Evolutionary conservation across 2,329 filamentous ascomycete genomes (phyloP).

Genomic region (Stemphylium vesicarium): DNA sequence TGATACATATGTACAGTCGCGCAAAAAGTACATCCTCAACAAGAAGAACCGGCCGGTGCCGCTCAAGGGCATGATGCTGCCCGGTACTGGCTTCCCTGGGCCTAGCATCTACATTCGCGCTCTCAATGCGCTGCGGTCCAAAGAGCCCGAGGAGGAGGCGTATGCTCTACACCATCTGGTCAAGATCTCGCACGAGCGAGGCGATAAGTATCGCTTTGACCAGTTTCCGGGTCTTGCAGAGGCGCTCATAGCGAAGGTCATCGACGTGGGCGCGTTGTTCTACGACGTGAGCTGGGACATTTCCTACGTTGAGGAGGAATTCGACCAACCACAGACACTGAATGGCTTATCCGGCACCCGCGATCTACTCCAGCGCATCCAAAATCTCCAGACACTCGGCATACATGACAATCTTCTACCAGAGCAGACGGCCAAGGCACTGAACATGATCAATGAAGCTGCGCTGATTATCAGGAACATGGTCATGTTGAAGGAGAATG

Average conservation of each 20-base stretch:
- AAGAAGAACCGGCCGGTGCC: constrained; percentile 48
- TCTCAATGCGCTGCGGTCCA: constrained; percentile 80
- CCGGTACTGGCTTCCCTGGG: constrained; percentile 72
- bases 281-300: constrained; percentile 84
- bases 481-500: constrained; percentile 92
- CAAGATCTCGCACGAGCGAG: constrained; percentile 92
- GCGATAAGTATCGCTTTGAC: constrained; percentile 95
- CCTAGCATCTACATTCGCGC: constrained; percentile 93
- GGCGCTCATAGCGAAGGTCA: constrained; percentile 81
- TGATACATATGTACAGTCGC: constrained; percentile 67
- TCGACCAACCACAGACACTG: constrained; percentile 57
- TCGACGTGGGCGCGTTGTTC: constrained; percentile 79
- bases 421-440: constrained; percentile 70
- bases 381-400: constrained; percentile 62
- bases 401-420: constrained; percentile 74
- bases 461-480: constrained; percentile 91
- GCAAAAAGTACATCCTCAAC: constrained; percentile 58
- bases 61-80: constrained; percentile 63
- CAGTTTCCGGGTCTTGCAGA: constrained; percentile 89
- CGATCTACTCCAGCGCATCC: constrained; percentile 75
- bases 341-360: constrained; percentile 72
- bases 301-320: constrained; percentile 66
- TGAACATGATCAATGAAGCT: constrained; percentile 84
- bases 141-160: constrained; percentile 80
- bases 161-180: constrained; percentile 93